phyloP scores from a whole-genome alignment of 306 rosid genomes.

The Inga leiocalycina region DNA sequence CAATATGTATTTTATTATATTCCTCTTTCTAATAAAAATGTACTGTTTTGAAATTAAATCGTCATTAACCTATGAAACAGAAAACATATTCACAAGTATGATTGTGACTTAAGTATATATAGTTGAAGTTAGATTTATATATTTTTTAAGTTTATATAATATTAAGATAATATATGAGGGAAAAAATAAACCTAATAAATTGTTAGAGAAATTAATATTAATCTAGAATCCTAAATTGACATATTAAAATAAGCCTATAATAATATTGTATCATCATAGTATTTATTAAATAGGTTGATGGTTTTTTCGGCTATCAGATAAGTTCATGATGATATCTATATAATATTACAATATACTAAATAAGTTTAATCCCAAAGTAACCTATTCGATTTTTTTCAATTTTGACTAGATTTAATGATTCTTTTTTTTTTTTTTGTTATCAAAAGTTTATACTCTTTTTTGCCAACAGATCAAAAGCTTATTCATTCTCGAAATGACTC shows the following conservation, averaged over 20 bases:
- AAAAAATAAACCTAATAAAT: background rate
- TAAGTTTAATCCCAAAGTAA: background rate
- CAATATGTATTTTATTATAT: background rate
- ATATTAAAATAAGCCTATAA: background rate
- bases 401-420: background rate
- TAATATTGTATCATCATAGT: background rate
- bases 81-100: background rate
- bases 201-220: background rate
- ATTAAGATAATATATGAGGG: background rate
- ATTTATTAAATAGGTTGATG: background rate
- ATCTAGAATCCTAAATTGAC: too few relatives aligned
- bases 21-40: background rate
- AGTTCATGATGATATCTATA: background rate
- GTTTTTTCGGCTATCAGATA: background rate
- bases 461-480: too few relatives aligned
- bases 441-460: too few relatives aligned
- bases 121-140: background rate
- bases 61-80: background rate
- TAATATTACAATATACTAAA: background rate
- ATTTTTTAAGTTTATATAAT: background rate
- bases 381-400: background rate
- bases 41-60: background rate
- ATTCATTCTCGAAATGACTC: background rate
- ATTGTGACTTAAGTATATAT: background rate
- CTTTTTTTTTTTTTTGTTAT: too few relatives aligned